Base-by-base conservation (phyloP, 306 rosid species). In the Prosopis cineraria region DNA sequence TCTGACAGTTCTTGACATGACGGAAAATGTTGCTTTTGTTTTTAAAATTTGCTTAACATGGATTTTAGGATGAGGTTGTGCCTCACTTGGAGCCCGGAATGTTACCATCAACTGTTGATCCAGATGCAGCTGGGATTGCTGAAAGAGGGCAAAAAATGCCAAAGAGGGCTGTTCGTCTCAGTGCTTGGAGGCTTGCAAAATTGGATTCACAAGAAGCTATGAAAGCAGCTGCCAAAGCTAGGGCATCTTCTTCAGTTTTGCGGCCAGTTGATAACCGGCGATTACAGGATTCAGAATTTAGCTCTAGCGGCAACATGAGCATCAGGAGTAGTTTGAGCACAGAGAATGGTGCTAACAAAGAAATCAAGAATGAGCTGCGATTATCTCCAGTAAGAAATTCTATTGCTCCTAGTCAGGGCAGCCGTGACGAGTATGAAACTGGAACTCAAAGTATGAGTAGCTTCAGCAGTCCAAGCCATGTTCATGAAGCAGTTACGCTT, bases 61-160 rank as follows among this genome's bases (percentile, higher is more conserved):
- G 68, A 43, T 80, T 68, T 83, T 82, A 95, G 98, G 98, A 95
- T 63, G 98, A 95, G 91, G 98, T 92, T 70, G 82, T 95, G 71
- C 98, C 98, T 79, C 98, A 95, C 84, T 86, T 95, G 91, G 98
- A 95, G 85, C 98, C 98, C 22, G 97, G 98, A 85, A 95, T 91
- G 98, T 80, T 91, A 40, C 98, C 98, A 13, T 95, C 98, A 39
- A 95, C 98, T 37, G 85, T 95, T 55, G 98, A 95, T 85, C 98
- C 98, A 34, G 98, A 95, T 79, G 97, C 97, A 39, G 80, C 93
- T 64, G 98, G 93, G 71, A 79, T 74, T 24, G 84, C 88, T 52
- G 98, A 95, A 77, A 83, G 93, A 81, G 96, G 87, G 59, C 92
- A 74, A 69, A 95, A 78, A 74, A 74, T 78, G 72, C 92, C 91